Conservation (phyloP, 345 rosid genomes). For the Orychophragmus violaceus region DNA sequence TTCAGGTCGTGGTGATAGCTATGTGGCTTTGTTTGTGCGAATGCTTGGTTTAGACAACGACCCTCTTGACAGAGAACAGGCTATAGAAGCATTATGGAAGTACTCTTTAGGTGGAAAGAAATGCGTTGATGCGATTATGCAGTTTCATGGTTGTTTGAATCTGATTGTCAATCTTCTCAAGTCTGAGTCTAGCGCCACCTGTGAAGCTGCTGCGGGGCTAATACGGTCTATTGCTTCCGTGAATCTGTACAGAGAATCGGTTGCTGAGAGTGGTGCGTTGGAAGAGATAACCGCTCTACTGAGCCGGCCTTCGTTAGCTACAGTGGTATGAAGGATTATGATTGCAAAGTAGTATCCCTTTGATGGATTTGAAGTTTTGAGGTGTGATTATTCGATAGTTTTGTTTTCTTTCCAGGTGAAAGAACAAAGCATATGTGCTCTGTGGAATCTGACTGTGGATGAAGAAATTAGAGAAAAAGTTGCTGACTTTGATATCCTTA, state of each 20-base stretch:
- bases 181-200: conserved; percentile 51
- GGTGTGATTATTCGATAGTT: not conserved
- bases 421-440: conserved; percentile 64
- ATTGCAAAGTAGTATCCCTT: not conserved
- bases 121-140: conserved; percentile 69
- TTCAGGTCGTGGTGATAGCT: conserved; percentile 50
- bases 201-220: conserved; percentile 89
- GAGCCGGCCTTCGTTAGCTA: conserved; percentile 50
- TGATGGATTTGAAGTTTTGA: conserved; percentile 24
- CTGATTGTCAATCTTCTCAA: conserved; percentile 66
- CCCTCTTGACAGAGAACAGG: conserved; percentile 79
- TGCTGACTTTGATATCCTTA: conserved; percentile 49
- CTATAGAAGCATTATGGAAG: conserved; percentile 67
- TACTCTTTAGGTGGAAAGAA: conserved; percentile 79
- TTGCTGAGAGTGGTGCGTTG: conserved; percentile 79
- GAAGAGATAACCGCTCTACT: conserved; percentile 70
- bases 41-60: conserved; percentile 90
- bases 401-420: conserved; percentile 47
- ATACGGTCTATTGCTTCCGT: conserved; percentile 62
- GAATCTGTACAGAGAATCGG: conserved; percentile 58
- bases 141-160: conserved; percentile 69
- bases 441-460: conserved; percentile 87
- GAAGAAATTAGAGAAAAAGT: conserved; percentile 58
- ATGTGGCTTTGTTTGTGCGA: conserved; percentile 66
- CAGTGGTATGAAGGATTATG: conserved; percentile 58